These are phyloP conservation scores for Capsicum rhomboideum DNA, from an alignment of 257 asterid species.

Conservation along the genomic window DNA sequence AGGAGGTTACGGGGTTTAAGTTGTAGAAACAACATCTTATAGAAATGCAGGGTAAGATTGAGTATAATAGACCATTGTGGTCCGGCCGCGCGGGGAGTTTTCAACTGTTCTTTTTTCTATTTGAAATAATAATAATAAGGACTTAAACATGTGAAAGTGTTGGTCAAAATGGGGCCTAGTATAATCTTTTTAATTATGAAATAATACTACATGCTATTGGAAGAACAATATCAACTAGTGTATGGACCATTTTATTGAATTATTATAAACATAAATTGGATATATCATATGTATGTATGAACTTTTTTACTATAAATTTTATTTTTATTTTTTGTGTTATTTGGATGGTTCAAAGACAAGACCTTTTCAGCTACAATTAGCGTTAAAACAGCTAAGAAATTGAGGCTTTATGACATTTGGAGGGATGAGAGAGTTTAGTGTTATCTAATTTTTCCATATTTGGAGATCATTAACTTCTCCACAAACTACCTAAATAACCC, in stretches of 20 bases:
- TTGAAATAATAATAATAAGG: background rate
- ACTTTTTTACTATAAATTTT: too few relatives aligned
- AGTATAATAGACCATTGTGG: too few relatives aligned
- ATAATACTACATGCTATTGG: background rate
- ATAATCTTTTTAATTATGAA: background rate
- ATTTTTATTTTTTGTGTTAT: background rate
- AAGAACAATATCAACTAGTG: background rate
- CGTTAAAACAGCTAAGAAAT: background rate
- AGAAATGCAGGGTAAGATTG: too few relatives aligned
- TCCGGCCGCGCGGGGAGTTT: too few relatives aligned
- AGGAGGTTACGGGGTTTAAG: too few relatives aligned
- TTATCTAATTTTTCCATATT: background rate
- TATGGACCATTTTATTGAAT: background rate
- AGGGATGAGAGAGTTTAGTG: background rate
- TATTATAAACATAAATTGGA: background rate
- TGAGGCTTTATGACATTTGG: background rate
- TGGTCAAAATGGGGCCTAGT: background rate
- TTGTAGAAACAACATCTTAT: too few relatives aligned
- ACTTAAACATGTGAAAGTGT: background rate
- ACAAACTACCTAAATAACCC: background rate
- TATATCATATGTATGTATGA: background rate
- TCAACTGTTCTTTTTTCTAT: too few relatives aligned
- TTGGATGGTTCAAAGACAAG: background rate
- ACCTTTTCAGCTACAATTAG: background rate
- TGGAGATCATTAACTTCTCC: background rate